Evolutionary conservation across 352 stramenopile genomes (phyloP).

Genomic region (Globisporangium uncinulatum): DNA sequence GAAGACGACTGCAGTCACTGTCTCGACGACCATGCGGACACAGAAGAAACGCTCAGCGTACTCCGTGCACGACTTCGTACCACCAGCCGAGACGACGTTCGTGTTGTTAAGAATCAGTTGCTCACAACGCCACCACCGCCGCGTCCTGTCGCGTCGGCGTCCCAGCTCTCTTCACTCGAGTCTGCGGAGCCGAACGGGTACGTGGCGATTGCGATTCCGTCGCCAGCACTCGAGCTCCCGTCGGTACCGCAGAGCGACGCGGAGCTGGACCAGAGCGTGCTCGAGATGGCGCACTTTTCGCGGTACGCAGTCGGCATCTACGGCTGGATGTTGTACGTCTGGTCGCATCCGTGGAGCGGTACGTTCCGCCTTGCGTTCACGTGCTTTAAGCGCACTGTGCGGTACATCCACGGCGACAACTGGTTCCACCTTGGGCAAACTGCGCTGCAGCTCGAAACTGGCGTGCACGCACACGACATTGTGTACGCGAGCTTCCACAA

Average conservation of each 20-base stretch:
- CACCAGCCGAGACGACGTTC: neutral
- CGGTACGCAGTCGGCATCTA: slow-evolving; percentile 86
- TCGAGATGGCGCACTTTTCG: slow-evolving; percentile 79
- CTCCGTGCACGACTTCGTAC: slow-evolving; percentile 39
- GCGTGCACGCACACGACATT: slow-evolving; percentile 55
- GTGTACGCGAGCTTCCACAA: slow-evolving; percentile 81
- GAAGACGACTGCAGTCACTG: slow-evolving; percentile 22
- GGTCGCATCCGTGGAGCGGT: slow-evolving; percentile 84
- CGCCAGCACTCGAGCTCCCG: slow-evolving; percentile 6
- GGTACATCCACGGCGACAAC: slow-evolving; percentile 83
- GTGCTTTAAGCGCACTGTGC: slow-evolving; percentile 51
- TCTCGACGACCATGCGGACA: slow-evolving; percentile 17
- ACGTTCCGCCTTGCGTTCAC: slow-evolving; percentile 70
- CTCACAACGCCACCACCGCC: neutral
- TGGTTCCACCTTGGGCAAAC: slow-evolving; percentile 76
- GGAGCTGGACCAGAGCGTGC: slow-evolving; percentile 37
- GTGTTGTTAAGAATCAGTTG: neutral
- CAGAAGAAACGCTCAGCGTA: slow-evolving; percentile 44
- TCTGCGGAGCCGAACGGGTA: slow-evolving; percentile 21
- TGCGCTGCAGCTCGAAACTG: slow-evolving; percentile 77
- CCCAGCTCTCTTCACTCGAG: slow-evolving; percentile 20
- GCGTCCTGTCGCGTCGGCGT: slow-evolving; percentile 11
- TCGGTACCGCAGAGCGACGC: slow-evolving; percentile 28
- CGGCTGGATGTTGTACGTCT: slow-evolving; percentile 88
- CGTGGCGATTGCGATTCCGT: slow-evolving; percentile 47